Base-by-base conservation (phyloP, 495 filamentous ascomycete genomes). In the Darksidea phi region DNA sequence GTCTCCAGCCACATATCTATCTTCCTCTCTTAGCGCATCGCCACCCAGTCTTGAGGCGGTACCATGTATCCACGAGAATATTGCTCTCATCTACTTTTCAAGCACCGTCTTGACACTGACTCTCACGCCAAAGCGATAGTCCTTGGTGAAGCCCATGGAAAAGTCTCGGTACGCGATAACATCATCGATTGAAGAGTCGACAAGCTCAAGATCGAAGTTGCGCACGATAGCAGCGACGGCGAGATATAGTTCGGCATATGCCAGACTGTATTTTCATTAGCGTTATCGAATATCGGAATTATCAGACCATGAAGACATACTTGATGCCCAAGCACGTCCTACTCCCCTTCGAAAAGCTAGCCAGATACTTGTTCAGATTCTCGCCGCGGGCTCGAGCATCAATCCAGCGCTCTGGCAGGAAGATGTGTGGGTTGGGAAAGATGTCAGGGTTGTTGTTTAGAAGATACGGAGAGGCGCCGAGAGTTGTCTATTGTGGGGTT, bases 311-410 rank as follows among this genome's bases (percentile, higher is more conserved):
- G n/a, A n/a, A n/a, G n/a, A 28, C 56, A 15, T 54, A 59, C 56
- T 47, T 48, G 4, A 60, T 6, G 2, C 80, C 79, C 1, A 80
- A 50, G 55, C 80, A 82, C 8, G 59, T 65, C 28, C 80, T 54
- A 28, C 70, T 73, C 0, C 80, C 79, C 51, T 72, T 76, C 10
- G 66, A 68, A 47, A 83, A 83, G 0, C 77, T 53, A 12, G 76
- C 68, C 6, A 78, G 70, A 42, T 74, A 75, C 15, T 69, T 67
- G 5, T 57, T 53, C 12, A 79, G 50, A 7, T 43, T 26, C 43
- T 36, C 28, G 4, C 49, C 49, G 2, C 49, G 49, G 12, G 49
- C 6, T 32, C 12, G 13, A 8, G 56, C 59, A 10, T 62, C 61
- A 23, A 61, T 21, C 61, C 61, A 64, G 20, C 61, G 45, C 26